phyloP scores from a whole-genome alignment of 371 early-diverging fungal species.

The Mortierella polycephala region DNA sequence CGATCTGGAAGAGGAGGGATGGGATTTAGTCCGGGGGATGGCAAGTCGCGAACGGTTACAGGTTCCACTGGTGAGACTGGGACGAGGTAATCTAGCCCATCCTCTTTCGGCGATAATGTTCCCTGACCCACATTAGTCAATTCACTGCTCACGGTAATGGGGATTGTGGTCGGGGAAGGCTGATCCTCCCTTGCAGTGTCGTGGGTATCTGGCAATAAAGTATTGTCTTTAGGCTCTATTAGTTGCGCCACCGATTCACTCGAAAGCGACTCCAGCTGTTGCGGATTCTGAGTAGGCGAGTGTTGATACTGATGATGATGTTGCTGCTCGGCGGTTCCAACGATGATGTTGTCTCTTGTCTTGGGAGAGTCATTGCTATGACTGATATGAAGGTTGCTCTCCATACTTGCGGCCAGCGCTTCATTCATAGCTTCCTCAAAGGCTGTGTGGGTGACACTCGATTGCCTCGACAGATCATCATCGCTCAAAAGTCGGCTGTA shows the following conservation, averaged over 20 bases:
- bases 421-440: conserved; percentile 10
- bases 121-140: neutral
- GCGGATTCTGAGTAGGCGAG: too few species aligned
- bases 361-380: neutral
- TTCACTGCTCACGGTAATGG: neutral
- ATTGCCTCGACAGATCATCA: conserved; percentile 14
- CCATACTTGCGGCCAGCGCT: conserved; percentile 5
- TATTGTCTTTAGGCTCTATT: too few species aligned
- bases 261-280: too few species aligned
- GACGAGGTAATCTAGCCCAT: conserved; percentile 11
- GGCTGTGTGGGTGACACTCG: conserved; percentile 9
- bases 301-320: too few species aligned
- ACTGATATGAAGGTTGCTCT: conserved; percentile 1
- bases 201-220: too few species aligned
- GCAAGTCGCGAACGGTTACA: neutral
- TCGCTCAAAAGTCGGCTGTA: conserved; percentile 17
- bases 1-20: conserved; percentile 9
- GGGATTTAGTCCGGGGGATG: neutral
- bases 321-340: neutral
- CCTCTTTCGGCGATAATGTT: neutral
- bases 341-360: neutral
- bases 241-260: too few species aligned
- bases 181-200: too few species aligned
- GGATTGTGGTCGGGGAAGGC: too few species aligned
- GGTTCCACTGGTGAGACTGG: conserved; percentile 12